Evolutionary conservation across 2,329 filamentous ascomycete genomes (phyloP).

Genomic region (Knoxdaviesia proteae): DNA sequence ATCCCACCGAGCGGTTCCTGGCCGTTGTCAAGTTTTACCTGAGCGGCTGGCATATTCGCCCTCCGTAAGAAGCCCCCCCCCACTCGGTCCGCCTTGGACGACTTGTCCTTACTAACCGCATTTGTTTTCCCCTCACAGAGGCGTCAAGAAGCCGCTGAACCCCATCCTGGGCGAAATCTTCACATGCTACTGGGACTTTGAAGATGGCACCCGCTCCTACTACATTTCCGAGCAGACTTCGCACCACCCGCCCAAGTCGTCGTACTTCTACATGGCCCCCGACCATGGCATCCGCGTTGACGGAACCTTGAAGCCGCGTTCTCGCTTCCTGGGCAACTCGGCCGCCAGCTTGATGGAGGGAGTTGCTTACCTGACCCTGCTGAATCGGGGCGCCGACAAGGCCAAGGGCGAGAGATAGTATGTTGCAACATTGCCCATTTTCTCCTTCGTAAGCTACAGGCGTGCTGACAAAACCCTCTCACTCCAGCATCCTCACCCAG

Average conservation of each 20-base stretch:
- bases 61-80: slow-evolving; percentile 43
- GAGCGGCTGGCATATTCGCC: slow-evolving; percentile 96
- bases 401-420: slow-evolving; percentile 71
- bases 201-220: slow-evolving; percentile 68
- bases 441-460: not conserved
- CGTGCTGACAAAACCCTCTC: not conserved
- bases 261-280: slow-evolving; percentile 96
- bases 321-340: slow-evolving; percentile 90
- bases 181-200: slow-evolving; percentile 87
- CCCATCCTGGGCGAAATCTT: slow-evolving; percentile 90
- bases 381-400: slow-evolving; percentile 51
- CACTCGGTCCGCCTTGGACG: not conserved
- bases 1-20: slow-evolving; percentile 75
- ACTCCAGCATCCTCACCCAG: slow-evolving; percentile 66
- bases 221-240: slow-evolving; percentile 97
- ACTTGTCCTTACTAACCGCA: slow-evolving; percentile 2
- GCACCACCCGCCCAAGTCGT: slow-evolving; percentile 94
- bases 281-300: slow-evolving; percentile 89
- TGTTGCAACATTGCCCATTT: slow-evolving; percentile 13
- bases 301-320: slow-evolving; percentile 82
- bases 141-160: slow-evolving; percentile 95
- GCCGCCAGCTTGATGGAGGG: slow-evolving; percentile 98
- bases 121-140: slow-evolving; percentile 29
- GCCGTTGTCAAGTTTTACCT: slow-evolving; percentile 96
- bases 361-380: slow-evolving; percentile 63